Base-by-base conservation (phyloP, 2,329 filamentous ascomycete species). In the Alternaria sp. region DNA sequence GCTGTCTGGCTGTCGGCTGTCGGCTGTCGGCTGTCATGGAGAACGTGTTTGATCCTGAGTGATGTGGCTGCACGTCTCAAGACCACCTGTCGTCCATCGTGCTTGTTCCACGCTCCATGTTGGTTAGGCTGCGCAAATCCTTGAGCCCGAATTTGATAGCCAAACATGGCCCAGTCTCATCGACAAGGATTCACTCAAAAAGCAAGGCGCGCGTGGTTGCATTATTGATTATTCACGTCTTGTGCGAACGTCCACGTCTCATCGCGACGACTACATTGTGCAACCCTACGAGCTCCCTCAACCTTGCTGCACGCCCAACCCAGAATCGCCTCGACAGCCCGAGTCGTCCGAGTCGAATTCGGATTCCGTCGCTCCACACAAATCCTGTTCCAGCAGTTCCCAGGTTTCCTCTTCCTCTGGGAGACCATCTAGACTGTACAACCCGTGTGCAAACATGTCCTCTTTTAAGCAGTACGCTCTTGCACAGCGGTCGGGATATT, bases 221-320 rank as follows among this genome's bases (percentile, higher is more conserved):
- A 55, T 50, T 41, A 40, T 17, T 55, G 28, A 55, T 50, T 41
- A 40, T 17, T 55, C 52, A 33, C 6, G 26, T 17, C 14, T 55
- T 48, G 36, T 49, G 52, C 52, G 36, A 50, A 48, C 8, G n/a
- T 48, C 21, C 33, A 24, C n/a, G 13, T 41, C 41, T 36, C 10
- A 11, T 50, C 21, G 44, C 21, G 31, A 48, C 21, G 31, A 48
- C 31, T 48, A 13, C 23, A 13, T 21, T 48, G 5, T 34, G 44
- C 44, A 48, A 13, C 5, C 29, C 31, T 26, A 34, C 44, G 36
- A 17, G 9, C 37, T 49, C 31, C 26, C 21, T 55, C 29, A 21
- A 24, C 24, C 26, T 26, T 24, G 34, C 48, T 44, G 46, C 23
- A 26, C 55, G 51, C 31, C 34, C 14, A 33, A 34, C 10, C 42